phyloP scores from a whole-genome alignment of 2,329 filamentous ascomycete species.

The Ophiostoma triangulosporum region DNA sequence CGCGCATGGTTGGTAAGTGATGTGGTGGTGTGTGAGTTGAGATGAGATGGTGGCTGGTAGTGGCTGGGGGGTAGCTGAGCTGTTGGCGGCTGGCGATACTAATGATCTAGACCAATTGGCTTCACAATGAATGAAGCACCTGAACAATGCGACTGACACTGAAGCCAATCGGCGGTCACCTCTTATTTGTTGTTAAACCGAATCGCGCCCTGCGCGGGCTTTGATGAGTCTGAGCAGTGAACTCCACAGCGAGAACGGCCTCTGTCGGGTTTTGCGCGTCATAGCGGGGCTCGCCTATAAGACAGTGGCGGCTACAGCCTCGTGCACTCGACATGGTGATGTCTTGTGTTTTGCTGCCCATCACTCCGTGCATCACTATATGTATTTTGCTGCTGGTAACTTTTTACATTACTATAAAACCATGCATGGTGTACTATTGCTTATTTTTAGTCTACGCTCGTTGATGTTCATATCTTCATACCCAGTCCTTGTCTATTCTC shows the following conservation, averaged over 20 bases:
- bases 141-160: too few species aligned
- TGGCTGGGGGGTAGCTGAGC: neutral
- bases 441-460: too few species aligned
- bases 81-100: neutral
- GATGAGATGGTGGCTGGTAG: too few species aligned
- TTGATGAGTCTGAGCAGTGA: neutral
- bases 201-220: neutral
- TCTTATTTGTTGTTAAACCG: too few species aligned
- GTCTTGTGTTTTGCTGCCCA: too few species aligned
- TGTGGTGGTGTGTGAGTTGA: neutral
- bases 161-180: too few species aligned
- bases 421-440: neutral
- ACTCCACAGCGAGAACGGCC: neutral
- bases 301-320: neutral
- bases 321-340: neutral
- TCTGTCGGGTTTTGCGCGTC: constrained; percentile 4
- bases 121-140: neutral
- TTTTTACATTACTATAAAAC: neutral
- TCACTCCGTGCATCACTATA: too few species aligned
- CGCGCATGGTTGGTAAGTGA: constrained; percentile 25
- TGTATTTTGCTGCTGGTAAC: too few species aligned
- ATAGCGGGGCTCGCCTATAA: constrained; percentile 6
- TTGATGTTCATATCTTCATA: too few species aligned
- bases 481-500: too few species aligned
- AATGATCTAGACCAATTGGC: neutral